Percentiles rank a stretch among this genome's conserved stretches.
Evolutionary conservation across 768 basidiomycete genomes (phyloP).

Genomic region (Panus rudis): DNA sequence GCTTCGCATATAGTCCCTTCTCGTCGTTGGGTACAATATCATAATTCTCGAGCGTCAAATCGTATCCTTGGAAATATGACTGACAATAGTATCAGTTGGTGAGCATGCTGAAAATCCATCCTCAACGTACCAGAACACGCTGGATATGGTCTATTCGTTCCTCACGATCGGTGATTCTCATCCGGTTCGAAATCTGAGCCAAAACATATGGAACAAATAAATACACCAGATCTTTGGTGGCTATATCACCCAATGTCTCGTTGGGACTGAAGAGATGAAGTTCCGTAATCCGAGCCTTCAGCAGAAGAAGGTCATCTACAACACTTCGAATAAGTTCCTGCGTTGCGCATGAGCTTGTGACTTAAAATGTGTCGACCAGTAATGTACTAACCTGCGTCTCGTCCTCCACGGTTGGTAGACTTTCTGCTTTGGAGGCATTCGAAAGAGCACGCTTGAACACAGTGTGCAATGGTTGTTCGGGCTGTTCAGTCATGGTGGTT

Average conservation of each 20-base stretch:
- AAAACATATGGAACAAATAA: constrained; percentile 63
- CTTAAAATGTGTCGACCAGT: neutral
- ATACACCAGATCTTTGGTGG: constrained; percentile 70
- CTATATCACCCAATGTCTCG: constrained; percentile 75
- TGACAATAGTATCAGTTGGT: constrained; percentile 1
- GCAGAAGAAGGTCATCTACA: constrained; percentile 46
- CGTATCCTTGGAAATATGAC: constrained; percentile 13
- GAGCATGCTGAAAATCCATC: constrained; percentile 35
- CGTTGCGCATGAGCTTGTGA: constrained; percentile 7
- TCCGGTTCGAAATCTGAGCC: constrained; percentile 58
- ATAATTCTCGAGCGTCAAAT: constrained; percentile 53
- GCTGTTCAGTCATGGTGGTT: no score
- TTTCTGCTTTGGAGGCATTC: constrained; percentile 30
- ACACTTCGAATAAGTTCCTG: constrained; percentile 56
- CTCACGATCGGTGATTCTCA: constrained; percentile 45
- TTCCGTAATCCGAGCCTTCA: constrained; percentile 46
- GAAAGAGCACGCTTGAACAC: constrained; percentile 35
- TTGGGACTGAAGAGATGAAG: constrained; percentile 79
- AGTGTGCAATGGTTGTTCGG: constrained; percentile 28
- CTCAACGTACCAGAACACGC: constrained; percentile 44
- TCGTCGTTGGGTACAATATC: constrained; percentile 59
- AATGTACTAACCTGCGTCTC: constrained; percentile 38
- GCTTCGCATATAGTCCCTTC: constrained; percentile 44
- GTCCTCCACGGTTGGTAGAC: constrained; percentile 35
- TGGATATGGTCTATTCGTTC: constrained; percentile 52